Evolutionary conservation across 768 basidiomycete genomes (phyloP), one percentile per base, ranked within the genome.

Genomic region (Trametes meyenii): DNA sequence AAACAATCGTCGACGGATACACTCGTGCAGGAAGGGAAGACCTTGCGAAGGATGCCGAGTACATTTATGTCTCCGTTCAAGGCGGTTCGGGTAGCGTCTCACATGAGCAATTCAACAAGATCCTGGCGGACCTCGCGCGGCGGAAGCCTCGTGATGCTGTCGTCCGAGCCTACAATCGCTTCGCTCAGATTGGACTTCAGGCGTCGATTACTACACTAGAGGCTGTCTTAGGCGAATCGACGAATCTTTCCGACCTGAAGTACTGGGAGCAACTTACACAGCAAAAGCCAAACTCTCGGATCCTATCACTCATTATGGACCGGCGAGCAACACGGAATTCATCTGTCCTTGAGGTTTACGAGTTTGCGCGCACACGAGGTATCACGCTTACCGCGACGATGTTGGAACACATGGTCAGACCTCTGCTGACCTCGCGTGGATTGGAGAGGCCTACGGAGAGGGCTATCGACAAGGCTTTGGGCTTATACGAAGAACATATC

Each of bases 241-340:
- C 63, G 8, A 67, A 69, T 29, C 67, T 79, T 12, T 62, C 75
- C 7, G 81, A 85, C 60, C 71, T 88, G 38, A 70, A 70, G 24
- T 69, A 72, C 26, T 76, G 79, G 58, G 78, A 83, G 58, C 64
- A 73, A 29, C 74, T 72, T 14, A 73, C 86, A 6, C 71, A 69
- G 19, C 55, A 83, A 51, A 69, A 70, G 46, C 78, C 81, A 21
- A 74, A 74, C 10, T 73, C 77, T 0, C 64, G 73, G 14, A 82
- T 83, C 36, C 90, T 88, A 81, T 77, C 82, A 5, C 73, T 81
- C 55, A 68, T 90, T 36, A 77, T 92, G 60, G 50, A 77, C 76
- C 55, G 13, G 63, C 72, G 1, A 75, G 75, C 78, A 10, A 19
- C 42, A 17, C 13, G n/a, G 11, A 29, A 43, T 6, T 19, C 62